Conservation (phyloP, 257 asterid genomes). For the Plectranthus barbatus region DNA sequence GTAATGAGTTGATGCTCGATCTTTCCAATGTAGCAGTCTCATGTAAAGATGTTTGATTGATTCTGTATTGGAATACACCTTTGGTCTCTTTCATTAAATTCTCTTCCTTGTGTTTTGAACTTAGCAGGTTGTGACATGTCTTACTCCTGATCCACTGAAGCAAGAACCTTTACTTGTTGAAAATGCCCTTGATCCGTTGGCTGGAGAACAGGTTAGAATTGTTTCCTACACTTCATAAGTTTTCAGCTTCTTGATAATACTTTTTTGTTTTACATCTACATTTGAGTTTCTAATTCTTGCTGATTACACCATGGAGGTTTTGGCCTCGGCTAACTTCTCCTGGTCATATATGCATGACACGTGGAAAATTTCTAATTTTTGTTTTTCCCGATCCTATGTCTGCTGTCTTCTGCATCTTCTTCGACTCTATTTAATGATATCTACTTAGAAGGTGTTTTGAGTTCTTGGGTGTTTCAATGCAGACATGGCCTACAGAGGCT, state of each 20-base stretch:
- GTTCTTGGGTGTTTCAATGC: slow-evolving; percentile 16
- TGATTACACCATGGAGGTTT: neutral
- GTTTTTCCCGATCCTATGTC: slow-evolving; percentile 1
- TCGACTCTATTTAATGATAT: slow-evolving; percentile 3
- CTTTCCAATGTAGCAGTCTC: neutral
- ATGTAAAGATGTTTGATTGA: neutral
- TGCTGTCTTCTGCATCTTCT: neutral
- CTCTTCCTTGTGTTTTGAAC: slow-evolving; percentile 2
- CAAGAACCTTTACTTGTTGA: slow-evolving; percentile 77
- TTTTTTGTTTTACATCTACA: neutral
- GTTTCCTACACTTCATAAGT: neutral
- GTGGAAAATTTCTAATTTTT: neutral
- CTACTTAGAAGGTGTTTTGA: neutral
- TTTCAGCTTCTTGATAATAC: slow-evolving; percentile 12
- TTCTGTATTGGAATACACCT: neutral
- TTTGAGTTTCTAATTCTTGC: neutral
- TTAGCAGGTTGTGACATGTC: slow-evolving; percentile 62
- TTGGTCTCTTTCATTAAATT: slow-evolving; percentile 12
- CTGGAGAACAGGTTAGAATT: slow-evolving; percentile 85
- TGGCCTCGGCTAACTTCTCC: neutral
- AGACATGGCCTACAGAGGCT: slow-evolving; percentile 99
- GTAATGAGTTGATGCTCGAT: neutral
- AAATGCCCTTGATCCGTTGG: slow-evolving; percentile 75
- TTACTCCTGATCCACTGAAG: slow-evolving; percentile 81
- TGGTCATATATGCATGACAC: neutral